Base-by-base conservation (phyloP, 1,139 yeast genomes). In the Geotrichum macrosporum region DNA sequence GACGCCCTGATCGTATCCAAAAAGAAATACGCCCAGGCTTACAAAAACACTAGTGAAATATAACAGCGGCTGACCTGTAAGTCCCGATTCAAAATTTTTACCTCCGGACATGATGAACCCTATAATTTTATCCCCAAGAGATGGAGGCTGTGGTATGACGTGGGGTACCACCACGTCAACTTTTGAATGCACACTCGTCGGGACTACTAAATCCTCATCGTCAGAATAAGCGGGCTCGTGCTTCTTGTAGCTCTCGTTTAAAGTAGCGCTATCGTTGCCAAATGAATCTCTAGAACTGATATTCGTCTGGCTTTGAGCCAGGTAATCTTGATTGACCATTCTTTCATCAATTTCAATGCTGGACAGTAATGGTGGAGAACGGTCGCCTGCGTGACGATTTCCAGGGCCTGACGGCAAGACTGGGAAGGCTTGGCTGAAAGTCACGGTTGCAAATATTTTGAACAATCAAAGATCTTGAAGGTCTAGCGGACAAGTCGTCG, bases 1-100 rank as follows among this genome's bases (percentile, higher is more conserved):
- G 50, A 82, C 71, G 59, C 89, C 89, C 64, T 82, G 89, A 62
- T 82, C 86, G 59, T 81, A 81, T 50, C 89, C 89, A 58, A 82
- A 82, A 41, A 76, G 66, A 20, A 82, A 76, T 62, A 82, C 82
- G 16, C 84, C 86, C 35, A 76, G 71, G 41, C 77, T 77, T 45
- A 86, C 78, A 38, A 76, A 68, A 29, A 71, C 35, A 24, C 48
- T 46, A 2, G 94, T 86, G 67, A 85, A 83, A 62, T 85, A 86
- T 32, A 68, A 58, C 54, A 68, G 55, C 21, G 66, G 64, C 52
- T 63, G 62, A 42, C 71, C 71, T 4, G 63, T 61, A 12, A 66
- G 55, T 35, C 61, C 59, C 6, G 35, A 84, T 68, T 34, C 40
- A 16, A 39, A 45, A 24, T 46, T 41, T 24, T 34, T 37, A 6